phyloP scores from a whole-genome alignment of 768 basidiomycete species.

The Heimioporus sp. region DNA sequence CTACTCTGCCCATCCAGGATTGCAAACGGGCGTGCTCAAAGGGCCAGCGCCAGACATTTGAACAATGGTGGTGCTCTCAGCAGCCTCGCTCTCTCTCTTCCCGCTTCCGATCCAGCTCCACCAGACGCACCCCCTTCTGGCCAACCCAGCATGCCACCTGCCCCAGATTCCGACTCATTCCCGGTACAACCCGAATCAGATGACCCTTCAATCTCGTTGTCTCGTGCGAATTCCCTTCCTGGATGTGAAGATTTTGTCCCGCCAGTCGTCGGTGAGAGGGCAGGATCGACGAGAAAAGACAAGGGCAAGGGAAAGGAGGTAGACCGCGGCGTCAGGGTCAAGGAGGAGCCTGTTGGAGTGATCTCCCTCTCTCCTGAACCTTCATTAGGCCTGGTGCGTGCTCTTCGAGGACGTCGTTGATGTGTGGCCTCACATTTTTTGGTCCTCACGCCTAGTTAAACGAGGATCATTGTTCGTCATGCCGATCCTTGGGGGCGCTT shows the following conservation, averaged over 20 bases:
- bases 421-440: constrained; percentile 18
- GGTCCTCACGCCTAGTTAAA: constrained; percentile 42
- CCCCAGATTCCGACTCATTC: constrained; percentile 52
- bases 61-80: constrained; percentile 43
- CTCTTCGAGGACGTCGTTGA: constrained; percentile 2
- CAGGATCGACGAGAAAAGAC: constrained; percentile 33
- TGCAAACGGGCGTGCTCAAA: constrained; percentile 66
- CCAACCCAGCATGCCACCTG: constrained; percentile 37
- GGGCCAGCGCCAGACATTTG: constrained; percentile 67
- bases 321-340: constrained; percentile 38
- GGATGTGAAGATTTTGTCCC: constrained; percentile 26
- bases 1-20: constrained; percentile 36
- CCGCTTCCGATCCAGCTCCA: constrained; percentile 37
- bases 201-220: constrained; percentile 49
- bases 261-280: constrained; percentile 23
- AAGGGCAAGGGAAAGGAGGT: constrained; percentile 50
- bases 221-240: constrained; percentile 59
- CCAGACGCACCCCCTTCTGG: constrained; percentile 39
- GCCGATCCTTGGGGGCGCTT: constrained; percentile 77
- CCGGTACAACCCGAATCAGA: constrained; percentile 56
- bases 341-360: constrained; percentile 42
- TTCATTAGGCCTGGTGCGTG: constrained; percentile 36
- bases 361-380: constrained; percentile 37
- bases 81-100: constrained; percentile 23
- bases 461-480: constrained; percentile 85